phyloP scores from a whole-genome alignment of 2,329 filamentous ascomycete genomes.

The Sarocladiaceae sp. region DNA sequence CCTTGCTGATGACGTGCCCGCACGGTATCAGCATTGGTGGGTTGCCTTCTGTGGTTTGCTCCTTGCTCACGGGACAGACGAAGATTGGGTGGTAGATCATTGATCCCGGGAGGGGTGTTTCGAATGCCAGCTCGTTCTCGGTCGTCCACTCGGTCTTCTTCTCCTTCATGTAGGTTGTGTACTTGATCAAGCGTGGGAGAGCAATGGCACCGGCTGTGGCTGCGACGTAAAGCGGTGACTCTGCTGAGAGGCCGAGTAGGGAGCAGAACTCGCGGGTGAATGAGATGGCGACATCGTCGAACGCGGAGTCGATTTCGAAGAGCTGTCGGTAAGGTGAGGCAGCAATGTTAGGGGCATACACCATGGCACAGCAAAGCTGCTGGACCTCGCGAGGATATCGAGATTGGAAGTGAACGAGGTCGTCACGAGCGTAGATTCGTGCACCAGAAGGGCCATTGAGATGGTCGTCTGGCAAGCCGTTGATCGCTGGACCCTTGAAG shows the following conservation, averaged over 20 bases:
- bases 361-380: conserved; percentile 75
- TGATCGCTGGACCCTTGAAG: conserved; percentile 59
- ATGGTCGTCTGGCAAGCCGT: conserved; percentile 50
- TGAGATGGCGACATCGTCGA: conserved; percentile 77
- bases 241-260: conserved; percentile 80
- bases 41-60: conserved; percentile 88
- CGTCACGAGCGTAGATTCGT: conserved; percentile 67
- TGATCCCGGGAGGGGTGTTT: conserved; percentile 55
- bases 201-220: conserved; percentile 91
- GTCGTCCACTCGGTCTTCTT: conserved; percentile 95
- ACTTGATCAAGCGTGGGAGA: conserved; percentile 82
- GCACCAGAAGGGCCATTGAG: conserved; percentile 59
- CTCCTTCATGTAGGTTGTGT: conserved; percentile 80
- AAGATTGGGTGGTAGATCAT: conserved; percentile 92
- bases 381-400: conserved; percentile 78
- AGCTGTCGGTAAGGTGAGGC: conserved; percentile 74
- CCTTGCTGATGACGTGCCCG: conserved; percentile 86
- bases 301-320: conserved; percentile 72
- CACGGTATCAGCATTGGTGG: conserved; percentile 97
- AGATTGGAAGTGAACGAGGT: conserved; percentile 70
- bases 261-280: conserved; percentile 96
- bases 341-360: conserved; percentile 70
- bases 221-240: conserved; percentile 89
- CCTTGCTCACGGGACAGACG: conserved; percentile 94
- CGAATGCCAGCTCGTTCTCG: conserved; percentile 80